Conservation (phyloP, 2,329 filamentous ascomycete species). For the Penicillium verrucosum region DNA sequence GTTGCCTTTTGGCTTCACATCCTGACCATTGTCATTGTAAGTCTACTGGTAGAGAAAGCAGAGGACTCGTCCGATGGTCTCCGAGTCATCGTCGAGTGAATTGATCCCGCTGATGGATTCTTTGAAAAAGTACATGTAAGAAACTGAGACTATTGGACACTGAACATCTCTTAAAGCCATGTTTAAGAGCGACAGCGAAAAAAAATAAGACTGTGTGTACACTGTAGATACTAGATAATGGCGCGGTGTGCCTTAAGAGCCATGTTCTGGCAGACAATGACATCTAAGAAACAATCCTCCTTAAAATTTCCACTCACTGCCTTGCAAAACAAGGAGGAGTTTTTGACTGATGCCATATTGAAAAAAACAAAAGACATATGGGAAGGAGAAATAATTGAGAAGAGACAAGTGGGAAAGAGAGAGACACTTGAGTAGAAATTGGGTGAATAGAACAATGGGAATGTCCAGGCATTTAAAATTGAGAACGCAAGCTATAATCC, state of each 20-base stretch:
- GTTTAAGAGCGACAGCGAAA: background rate
- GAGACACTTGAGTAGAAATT: background rate
- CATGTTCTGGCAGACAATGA: background rate
- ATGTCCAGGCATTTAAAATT: background rate
- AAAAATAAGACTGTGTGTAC: background rate
- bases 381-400: no score
- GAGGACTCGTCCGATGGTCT: background rate
- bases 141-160: background rate
- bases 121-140: background rate
- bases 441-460: background rate
- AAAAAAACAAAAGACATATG: no score
- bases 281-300: background rate
- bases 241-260: background rate
- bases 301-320: no score
- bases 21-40: background rate
- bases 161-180: background rate
- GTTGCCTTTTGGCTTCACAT: background rate
- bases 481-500: background rate
- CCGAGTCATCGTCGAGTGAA: background rate
- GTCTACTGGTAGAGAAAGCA: background rate
- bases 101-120: background rate
- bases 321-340: background rate
- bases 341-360: background rate
- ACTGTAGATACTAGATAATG: background rate
- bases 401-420: no score